Evolutionary conservation across 805 yeast genomes (phyloP), one percentile per base, ranked within the genome.

Genomic region (Starmerella powellii): DNA sequence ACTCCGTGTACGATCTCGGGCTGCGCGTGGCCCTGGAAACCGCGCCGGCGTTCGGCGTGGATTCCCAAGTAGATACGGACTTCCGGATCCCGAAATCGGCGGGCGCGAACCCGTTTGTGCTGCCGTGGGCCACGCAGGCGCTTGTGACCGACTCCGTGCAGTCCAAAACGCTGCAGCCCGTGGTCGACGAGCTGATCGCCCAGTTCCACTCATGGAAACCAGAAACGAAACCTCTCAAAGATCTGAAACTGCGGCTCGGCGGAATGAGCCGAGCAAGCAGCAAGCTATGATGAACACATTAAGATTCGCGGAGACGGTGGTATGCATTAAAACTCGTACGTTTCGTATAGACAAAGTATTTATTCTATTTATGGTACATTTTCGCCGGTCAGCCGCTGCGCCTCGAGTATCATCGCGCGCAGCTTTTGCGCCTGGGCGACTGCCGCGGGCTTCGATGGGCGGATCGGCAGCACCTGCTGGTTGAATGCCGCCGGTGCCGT

Each of bases 81-180:
- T 82, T 78, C 56, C 74, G 73, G 38, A 68, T 82, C 31, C 76
- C 82, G n/a, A 21, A 19, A 26, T 31, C 46, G 11, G 2, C 6
- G 72, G 73, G 47, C 42, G 35, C 21, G n/a, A 87, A 88, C 59
- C 95, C 95, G 0, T 88, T 73, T 55, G 76, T 80, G 45, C 63
- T 88, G 30, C 97, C 97, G 1, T 88, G 96, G 95, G 81, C 93
- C 54, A 73, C 86, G 63, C 65, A 95, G 34, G 95, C 95, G 0
- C 63, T 88, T 34, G 61, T 86, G 24, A 77, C 74, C 49, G 94
- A 78, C 40, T 70, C 78, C 0, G 34, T 26, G 8, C 20, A 18
- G 17, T 20, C 32, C 18, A 23, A 23, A 31, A 41, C 42, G 8
- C 44, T 67, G 59, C 47, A 70, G 66, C 48, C 63, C 68, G 42